Evolutionary conservation across 176 grass and related monocot genomes (phyloP).

Genomic region (Zoysia pacifica): DNA sequence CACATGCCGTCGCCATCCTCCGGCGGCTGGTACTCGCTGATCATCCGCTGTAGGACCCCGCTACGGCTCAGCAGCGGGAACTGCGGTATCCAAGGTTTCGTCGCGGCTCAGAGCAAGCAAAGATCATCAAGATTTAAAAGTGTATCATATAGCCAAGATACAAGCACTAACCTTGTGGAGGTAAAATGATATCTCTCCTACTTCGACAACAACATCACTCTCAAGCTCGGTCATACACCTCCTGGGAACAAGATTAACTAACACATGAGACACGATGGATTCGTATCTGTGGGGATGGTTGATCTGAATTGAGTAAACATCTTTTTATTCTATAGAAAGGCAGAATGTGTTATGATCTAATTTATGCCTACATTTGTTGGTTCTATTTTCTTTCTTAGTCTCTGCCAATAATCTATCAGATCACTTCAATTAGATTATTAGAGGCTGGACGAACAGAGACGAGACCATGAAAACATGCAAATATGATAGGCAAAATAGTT

Average conservation of each 20-base stretch:
- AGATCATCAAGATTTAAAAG: neutral
- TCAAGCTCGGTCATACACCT: conserved; percentile 61
- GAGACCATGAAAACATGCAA: too few species aligned
- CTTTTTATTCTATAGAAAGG: neutral
- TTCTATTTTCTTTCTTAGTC: too few species aligned
- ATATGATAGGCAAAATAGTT: too few species aligned
- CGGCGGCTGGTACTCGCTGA: conserved; percentile 47
- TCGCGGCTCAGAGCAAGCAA: neutral
- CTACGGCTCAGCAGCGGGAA: conserved; percentile 86
- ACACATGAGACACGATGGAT: neutral
- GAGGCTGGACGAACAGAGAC: too few species aligned
- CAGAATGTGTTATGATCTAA: too few species aligned
- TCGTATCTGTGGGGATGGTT: neutral
- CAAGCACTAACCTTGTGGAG: conserved; percentile 63
- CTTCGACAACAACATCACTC: conserved; percentile 65
- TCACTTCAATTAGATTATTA: too few species aligned
- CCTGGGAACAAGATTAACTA: conserved; percentile 40
- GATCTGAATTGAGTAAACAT: neutral
- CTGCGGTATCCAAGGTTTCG: conserved; percentile 10
- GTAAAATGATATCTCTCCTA: conserved; percentile 68
- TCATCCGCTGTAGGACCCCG: conserved; percentile 68
- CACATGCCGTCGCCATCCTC: conserved; percentile 52
- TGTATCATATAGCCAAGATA: neutral
- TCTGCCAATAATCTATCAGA: too few species aligned
- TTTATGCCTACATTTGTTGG: too few species aligned